Evolutionary conservation across 2,329 filamentous ascomycete species (phyloP).

Genomic region (Fusarium sp.): DNA sequence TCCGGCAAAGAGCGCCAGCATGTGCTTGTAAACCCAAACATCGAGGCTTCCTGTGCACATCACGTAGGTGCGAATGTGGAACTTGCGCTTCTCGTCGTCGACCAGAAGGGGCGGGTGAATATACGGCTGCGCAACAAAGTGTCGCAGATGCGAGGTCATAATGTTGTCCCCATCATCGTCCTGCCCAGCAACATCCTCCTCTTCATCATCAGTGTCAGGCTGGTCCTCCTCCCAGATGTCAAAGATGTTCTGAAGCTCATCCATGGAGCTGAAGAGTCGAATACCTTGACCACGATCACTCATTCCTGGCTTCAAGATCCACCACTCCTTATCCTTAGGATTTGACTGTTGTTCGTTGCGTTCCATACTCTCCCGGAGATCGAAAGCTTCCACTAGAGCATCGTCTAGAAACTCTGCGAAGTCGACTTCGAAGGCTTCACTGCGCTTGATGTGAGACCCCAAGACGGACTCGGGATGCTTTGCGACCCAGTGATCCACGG

Average conservation of each 20-base stretch:
- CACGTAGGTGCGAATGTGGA: conserved; percentile 94
- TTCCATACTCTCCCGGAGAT: conserved; percentile 81
- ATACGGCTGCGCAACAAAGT: conserved; percentile 96
- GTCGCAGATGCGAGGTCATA: conserved; percentile 88
- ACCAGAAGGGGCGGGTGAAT: conserved; percentile 85
- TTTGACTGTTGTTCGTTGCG: conserved; percentile 63
- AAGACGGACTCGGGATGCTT: conserved; percentile 83
- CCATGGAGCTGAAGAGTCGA: conserved; percentile 85
- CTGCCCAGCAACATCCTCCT: conserved; percentile 58
- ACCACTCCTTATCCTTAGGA: conserved; percentile 77
- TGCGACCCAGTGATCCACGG: conserved; percentile 84
- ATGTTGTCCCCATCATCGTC: conserved; percentile 65
- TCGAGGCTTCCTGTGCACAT: conserved; percentile 81
- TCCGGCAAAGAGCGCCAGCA: conserved; percentile 93
- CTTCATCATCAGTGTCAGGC: conserved; percentile 73
- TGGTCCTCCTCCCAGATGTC: conserved; percentile 85
- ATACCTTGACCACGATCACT: conserved; percentile 96
- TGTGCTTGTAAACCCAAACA: conserved; percentile 87
- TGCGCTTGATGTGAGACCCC: conserved; percentile 76
- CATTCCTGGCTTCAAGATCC: conserved; percentile 99
- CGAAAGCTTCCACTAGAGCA: conserved; percentile 88
- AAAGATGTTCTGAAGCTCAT: conserved; percentile 87
- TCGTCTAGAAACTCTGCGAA: conserved; percentile 98
- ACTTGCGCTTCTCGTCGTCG: conserved; percentile 78
- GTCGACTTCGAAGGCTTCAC: conserved; percentile 91